Conservation (phyloP, 345 rosid genomes). For the Citrus reticulata region DNA sequence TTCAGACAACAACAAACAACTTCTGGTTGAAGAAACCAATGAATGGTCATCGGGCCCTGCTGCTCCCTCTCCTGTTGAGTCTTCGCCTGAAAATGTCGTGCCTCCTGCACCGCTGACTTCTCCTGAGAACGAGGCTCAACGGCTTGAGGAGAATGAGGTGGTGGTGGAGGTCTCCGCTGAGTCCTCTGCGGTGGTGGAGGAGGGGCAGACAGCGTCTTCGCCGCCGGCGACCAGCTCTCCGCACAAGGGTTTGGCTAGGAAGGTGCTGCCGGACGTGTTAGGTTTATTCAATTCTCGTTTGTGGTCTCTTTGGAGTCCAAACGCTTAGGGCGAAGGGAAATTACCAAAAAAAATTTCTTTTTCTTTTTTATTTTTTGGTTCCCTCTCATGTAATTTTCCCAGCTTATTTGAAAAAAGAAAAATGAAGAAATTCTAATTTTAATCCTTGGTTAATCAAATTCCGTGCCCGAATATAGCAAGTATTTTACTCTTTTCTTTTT, state of each 20-base stretch:
- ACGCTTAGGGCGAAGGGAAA: constrained; percentile 33
- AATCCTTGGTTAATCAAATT: neutral
- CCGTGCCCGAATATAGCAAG: neutral
- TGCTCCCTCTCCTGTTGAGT: neutral
- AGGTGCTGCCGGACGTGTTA: constrained; percentile 94
- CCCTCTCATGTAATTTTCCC: constrained; percentile 1
- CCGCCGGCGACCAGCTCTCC: constrained; percentile 15
- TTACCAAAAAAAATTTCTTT: neutral
- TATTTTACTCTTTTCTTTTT: neutral
- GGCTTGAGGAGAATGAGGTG: neutral
- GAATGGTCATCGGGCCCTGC: neutral
- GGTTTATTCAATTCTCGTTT: constrained; percentile 81
- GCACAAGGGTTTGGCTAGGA: constrained; percentile 82
- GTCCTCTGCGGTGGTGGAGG: neutral
- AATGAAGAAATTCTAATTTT: neutral
- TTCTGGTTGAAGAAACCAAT: neutral
- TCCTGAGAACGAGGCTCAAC: neutral
- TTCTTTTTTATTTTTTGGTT: neutral
- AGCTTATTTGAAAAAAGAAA: constrained; percentile 6
- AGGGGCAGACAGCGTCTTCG: constrained; percentile 13
- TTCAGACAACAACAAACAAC: neutral
- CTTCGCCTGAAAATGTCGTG: neutral
- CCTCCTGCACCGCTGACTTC: neutral
- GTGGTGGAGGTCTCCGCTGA: neutral
- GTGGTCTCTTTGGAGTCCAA: constrained; percentile 94